Conservation (phyloP, 345 rosid species). For the Ceriops zippeliana region DNA sequence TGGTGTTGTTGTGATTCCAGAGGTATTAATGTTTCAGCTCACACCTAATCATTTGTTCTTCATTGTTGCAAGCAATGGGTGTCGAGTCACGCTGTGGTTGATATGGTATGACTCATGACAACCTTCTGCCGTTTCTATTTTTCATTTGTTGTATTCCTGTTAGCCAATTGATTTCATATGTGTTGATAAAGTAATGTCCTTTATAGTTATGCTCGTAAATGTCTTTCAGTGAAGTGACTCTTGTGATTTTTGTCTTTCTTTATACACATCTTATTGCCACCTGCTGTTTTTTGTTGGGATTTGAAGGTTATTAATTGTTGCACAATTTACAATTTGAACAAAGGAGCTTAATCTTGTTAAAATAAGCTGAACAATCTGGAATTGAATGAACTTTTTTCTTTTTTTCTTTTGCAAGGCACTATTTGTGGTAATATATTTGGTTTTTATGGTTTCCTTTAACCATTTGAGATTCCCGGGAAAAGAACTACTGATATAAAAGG, state of each 20-base stretch:
- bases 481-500: no score
- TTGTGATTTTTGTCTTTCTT: not conserved
- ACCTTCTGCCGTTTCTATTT: not conserved
- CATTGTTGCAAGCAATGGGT: conserved; percentile 93
- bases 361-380: no score
- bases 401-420: no score
- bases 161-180: not conserved
- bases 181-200: conserved; percentile 6
- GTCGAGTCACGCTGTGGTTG: conserved; percentile 78
- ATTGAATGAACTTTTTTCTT: no score
- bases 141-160: not conserved
- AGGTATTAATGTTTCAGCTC: conserved; percentile 59
- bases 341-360: no score
- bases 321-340: no score
- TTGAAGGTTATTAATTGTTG: no score
- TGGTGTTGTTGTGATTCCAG: conserved; percentile 82
- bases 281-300: no score
- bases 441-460: no score
- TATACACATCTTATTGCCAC: not conserved
- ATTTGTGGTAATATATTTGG: no score
- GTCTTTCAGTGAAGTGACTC: not conserved
- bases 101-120: conserved; percentile 52
- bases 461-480: no score
- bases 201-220: not conserved
- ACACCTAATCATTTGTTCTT: conserved; percentile 74